Evolutionary conservation across 2,329 filamentous ascomycete species (phyloP).

Genomic region (Hypomyces perniciosus): DNA sequence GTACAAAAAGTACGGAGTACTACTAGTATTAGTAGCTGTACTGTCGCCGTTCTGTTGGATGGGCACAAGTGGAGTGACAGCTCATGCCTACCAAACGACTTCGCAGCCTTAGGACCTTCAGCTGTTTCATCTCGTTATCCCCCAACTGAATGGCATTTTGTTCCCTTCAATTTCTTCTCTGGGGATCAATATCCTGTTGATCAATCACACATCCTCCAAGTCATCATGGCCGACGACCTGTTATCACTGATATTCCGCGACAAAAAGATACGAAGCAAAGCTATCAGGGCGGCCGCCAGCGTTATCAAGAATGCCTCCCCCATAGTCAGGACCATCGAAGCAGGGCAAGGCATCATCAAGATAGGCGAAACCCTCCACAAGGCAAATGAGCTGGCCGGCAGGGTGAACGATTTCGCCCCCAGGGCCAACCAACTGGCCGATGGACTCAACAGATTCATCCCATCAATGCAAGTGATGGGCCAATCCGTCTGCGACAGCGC

Average conservation of each 20-base stretch:
- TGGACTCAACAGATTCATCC: conserved; percentile 21
- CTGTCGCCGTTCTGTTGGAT: too few relatives aligned
- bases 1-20: too few relatives aligned
- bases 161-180: too few relatives aligned
- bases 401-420: conserved; percentile 14
- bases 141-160: too few relatives aligned
- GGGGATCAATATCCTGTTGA: too few relatives aligned
- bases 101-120: too few relatives aligned
- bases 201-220: neutral
- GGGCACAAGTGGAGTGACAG: too few relatives aligned
- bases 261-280: conserved; percentile 4
- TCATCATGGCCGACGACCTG: conserved; percentile 9
- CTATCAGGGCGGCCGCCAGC: conserved; percentile 5
- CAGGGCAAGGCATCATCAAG: conserved; percentile 21
- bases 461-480: conserved; percentile 30
- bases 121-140: too few relatives aligned
- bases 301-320: conserved; percentile 6
- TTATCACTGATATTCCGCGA: conserved; percentile 6
- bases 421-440: conserved; percentile 19
- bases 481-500: conserved; percentile 28
- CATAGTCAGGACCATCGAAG: conserved; percentile 19
- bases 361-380: conserved; percentile 20
- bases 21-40: too few relatives aligned
- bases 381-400: conserved; percentile 14
- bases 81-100: too few relatives aligned